Evolutionary conservation across 2,329 filamentous ascomycete species (phyloP).

Genomic region (Chrysoporthe cubensis): DNA sequence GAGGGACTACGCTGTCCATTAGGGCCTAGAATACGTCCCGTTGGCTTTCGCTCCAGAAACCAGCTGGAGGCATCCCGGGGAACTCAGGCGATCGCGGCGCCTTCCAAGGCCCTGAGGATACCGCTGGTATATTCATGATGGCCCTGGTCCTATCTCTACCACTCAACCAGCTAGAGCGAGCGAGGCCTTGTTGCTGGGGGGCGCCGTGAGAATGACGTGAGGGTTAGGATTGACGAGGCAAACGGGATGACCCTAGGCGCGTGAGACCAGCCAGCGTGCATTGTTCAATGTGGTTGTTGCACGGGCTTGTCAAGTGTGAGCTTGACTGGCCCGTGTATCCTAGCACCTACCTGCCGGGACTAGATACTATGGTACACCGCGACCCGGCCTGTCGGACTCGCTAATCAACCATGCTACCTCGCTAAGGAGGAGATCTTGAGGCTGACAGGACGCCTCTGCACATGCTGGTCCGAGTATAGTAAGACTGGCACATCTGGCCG

Average conservation of each 20-base stretch:
- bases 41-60: slow-evolving; percentile 52
- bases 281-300: neutral
- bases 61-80: slow-evolving; percentile 34
- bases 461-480: too few species aligned
- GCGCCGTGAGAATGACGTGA: neutral
- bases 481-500: too few species aligned
- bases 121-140: slow-evolving; percentile 11
- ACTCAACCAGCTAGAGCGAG: neutral
- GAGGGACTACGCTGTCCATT: slow-evolving; percentile 63
- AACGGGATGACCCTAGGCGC: too few species aligned
- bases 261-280: too few species aligned
- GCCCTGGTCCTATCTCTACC: neutral
- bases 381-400: neutral
- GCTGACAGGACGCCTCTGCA: too few species aligned
- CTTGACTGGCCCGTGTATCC: too few species aligned
- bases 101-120: slow-evolving; percentile 11
- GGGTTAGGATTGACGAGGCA: neutral
- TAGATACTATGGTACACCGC: too few species aligned
- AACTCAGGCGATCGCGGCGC: slow-evolving; percentile 32
- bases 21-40: slow-evolving; percentile 60
- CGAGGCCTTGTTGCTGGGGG: neutral
- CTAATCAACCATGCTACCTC: neutral
- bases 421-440: too few species aligned
- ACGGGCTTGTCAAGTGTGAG: neutral
- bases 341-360: too few species aligned